Evolutionary conservation across 371 early-diverging fungal species (phyloP).

Genomic region (Mucor racemosus): DNA sequence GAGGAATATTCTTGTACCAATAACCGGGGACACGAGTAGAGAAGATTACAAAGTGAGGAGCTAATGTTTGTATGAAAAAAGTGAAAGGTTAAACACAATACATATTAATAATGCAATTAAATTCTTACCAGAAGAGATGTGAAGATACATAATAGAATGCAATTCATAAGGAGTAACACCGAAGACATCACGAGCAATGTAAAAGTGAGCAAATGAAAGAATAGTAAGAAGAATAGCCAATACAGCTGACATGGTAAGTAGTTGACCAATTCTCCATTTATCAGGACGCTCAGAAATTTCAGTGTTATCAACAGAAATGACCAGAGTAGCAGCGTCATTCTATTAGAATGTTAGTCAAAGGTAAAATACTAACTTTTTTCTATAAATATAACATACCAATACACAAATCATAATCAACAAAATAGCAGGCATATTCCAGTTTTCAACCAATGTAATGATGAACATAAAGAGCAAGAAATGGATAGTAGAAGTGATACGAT

Average conservation of each 20-base stretch:
- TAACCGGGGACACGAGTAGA: slow-evolving; percentile 84
- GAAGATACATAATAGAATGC: slow-evolving; percentile 88
- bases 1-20: slow-evolving; percentile 71
- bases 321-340: slow-evolving; percentile 92
- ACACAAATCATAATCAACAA: slow-evolving; percentile 87
- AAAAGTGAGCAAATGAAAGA: slow-evolving; percentile 86
- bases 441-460: slow-evolving; percentile 77
- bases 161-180: slow-evolving; percentile 50
- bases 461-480: slow-evolving; percentile 95
- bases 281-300: slow-evolving; percentile 85
- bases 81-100: neutral
- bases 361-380: no score
- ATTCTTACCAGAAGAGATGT: slow-evolving; percentile 77
- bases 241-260: slow-evolving; percentile 77
- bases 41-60: slow-evolving; percentile 93
- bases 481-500: slow-evolving; percentile 91
- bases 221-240: slow-evolving; percentile 75
- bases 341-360: slow-evolving; percentile 1
- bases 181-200: slow-evolving; percentile 72
- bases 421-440: slow-evolving; percentile 83
- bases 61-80: slow-evolving; percentile 17
- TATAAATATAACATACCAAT: slow-evolving; percentile 43
- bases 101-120: neutral
- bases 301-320: slow-evolving; percentile 91
- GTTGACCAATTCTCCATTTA: slow-evolving; percentile 93